These are phyloP conservation scores for Chlamydomonas reinhardtii DNA, from an alignment of 163 green algal genomes.

Conservation along the genomic window DNA sequence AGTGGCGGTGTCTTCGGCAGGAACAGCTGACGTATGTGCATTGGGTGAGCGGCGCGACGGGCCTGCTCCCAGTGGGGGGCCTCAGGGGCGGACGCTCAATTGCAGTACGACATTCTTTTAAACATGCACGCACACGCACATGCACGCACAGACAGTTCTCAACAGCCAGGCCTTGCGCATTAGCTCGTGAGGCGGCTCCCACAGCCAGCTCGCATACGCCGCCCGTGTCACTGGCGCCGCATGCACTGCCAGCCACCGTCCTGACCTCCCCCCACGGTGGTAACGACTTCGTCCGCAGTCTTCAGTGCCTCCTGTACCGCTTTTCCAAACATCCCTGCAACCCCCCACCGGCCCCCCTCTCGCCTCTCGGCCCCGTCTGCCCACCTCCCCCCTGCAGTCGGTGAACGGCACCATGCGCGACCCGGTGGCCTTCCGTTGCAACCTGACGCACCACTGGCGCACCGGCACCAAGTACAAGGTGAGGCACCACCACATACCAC, in stretches of 20 bases:
- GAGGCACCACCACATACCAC: no score
- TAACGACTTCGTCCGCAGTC: no score
- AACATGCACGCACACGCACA: neutral
- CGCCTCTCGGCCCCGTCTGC: neutral
- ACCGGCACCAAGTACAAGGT: conserved; percentile 94
- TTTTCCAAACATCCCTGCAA: no score
- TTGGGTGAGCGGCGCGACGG: conserved; percentile 55
- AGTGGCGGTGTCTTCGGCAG: conserved; percentile 41
- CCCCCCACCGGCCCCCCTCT: neutral
- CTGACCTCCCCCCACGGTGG: no score
- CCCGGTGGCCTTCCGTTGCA: conserved; percentile 97
- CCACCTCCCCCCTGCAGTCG: conserved; percentile 10
- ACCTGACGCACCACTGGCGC: conserved; percentile 91
- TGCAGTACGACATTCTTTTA: conserved; percentile 36
- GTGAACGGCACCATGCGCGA: conserved; percentile 90
- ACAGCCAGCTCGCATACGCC: no score
- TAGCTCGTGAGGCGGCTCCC: no score
- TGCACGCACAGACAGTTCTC: neutral
- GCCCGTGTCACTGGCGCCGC: no score
- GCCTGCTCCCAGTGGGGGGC: neutral
- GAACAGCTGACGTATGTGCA: conserved; percentile 27
- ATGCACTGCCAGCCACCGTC: no score
- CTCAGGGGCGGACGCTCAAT: conserved; percentile 50
- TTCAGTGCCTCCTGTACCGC: no score
- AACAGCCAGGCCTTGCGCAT: no score